Conservation (phyloP, 257 asterid species). For the Ilex asprella region DNA sequence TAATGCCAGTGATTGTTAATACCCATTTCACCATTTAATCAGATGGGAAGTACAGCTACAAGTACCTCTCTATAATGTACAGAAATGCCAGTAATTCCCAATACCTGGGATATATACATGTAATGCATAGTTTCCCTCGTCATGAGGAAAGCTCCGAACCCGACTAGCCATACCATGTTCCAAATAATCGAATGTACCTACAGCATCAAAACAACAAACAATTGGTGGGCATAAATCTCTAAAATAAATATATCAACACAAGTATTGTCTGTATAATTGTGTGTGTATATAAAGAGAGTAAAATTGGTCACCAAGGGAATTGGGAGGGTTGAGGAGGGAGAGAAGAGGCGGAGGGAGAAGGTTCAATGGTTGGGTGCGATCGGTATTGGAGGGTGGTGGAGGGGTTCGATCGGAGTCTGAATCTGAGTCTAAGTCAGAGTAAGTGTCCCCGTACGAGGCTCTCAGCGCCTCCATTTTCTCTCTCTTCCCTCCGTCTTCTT, state of each 20-base stretch:
- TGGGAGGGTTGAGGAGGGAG: slow-evolving; percentile 57
- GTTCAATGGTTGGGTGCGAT: slow-evolving; percentile 14
- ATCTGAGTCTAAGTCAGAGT: slow-evolving; percentile 59
- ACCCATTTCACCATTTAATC: too few relatives aligned
- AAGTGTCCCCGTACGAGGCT: slow-evolving; percentile 70
- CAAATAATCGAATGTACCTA: slow-evolving; percentile 39
- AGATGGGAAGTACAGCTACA: too few relatives aligned
- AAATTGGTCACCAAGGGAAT: slow-evolving; percentile 36
- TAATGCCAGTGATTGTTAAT: too few relatives aligned
- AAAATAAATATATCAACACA: background rate
- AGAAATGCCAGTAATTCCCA: too few relatives aligned
- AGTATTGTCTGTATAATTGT: background rate
- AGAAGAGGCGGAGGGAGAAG: slow-evolving; percentile 84
- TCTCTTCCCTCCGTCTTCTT: background rate
- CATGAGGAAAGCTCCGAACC: slow-evolving; percentile 79
- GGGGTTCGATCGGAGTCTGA: slow-evolving; percentile 26
- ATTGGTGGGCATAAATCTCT: slow-evolving; percentile 10
- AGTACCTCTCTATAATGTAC: too few relatives aligned
- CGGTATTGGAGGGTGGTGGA: slow-evolving; percentile 10
- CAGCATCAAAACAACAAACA: slow-evolving; percentile 35
- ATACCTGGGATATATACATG: slow-evolving; percentile 91
- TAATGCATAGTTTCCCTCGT: slow-evolving; percentile 81
- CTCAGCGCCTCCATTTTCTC: slow-evolving; percentile 63
- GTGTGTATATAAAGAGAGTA: background rate
- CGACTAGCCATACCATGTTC: slow-evolving; percentile 38